phyloP scores from a whole-genome alignment of 495 filamentous ascomycete genomes.

The Talaromyces ruber region DNA sequence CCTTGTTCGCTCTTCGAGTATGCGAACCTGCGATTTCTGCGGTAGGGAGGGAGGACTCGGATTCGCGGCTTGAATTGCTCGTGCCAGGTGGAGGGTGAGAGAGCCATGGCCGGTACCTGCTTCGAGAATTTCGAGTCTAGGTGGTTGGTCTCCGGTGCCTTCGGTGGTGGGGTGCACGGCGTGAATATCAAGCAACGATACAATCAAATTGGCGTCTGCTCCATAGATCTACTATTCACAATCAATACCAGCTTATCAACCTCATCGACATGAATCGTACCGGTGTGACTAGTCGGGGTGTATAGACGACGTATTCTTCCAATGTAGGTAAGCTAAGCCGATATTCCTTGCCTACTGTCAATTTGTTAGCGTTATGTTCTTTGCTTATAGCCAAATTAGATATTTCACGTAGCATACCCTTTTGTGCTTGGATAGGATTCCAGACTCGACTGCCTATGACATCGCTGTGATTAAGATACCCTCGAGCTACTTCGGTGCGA shows the following conservation, averaged over 20 bases:
- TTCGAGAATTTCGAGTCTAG: constrained; percentile 61
- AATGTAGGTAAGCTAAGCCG: constrained; percentile 56
- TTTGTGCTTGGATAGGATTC: constrained; percentile 43
- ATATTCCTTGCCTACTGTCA: constrained; percentile 31
- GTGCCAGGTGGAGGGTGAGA: constrained; percentile 61
- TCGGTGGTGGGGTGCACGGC: constrained; percentile 30
- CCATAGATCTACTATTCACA: constrained; percentile 55
- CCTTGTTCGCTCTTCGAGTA: constrained; percentile 19
- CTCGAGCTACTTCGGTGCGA: constrained; percentile 39
- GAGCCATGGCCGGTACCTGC: constrained; percentile 75
- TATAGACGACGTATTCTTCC: constrained; percentile 59
- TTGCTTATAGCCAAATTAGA: not conserved
- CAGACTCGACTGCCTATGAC: constrained; percentile 57
- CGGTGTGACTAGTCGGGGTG: constrained; percentile 61
- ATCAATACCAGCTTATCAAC: not conserved
- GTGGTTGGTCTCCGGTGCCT: constrained; percentile 8
- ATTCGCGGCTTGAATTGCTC: constrained; percentile 71
- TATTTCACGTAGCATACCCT: constrained; percentile 18
- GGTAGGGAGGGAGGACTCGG: constrained; percentile 28
- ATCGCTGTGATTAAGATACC: constrained; percentile 44
- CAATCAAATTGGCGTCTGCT: constrained; percentile 61
- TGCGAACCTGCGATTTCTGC: constrained; percentile 26
- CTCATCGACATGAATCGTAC: constrained; percentile 30
- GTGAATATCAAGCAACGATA: constrained; percentile 67
- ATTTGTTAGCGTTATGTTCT: not conserved